Base-by-base conservation (phyloP, 495 filamentous ascomycete species). In the Thozetella sp. region DNA sequence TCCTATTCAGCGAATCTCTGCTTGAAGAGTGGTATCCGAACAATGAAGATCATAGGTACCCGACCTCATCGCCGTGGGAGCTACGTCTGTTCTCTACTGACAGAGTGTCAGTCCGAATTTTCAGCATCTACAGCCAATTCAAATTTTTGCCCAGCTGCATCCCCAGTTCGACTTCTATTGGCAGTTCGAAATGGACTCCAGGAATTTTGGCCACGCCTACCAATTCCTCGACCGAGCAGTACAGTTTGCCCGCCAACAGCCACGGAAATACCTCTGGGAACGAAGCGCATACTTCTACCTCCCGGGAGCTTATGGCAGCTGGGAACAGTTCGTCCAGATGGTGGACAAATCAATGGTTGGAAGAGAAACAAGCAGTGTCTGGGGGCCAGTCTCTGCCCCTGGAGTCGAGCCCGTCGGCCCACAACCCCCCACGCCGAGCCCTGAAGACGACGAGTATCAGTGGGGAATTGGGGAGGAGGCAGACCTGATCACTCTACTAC, bases 391-490 rank as follows among this genome's bases (percentile, higher is more conserved):
- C 1, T 69, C 78, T 2, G 60, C 80, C 1, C 66, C 78, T 1
- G 77, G 78, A 19, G 80, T 91, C 54, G 74, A 72, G 22, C 30
- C 30, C 15, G 30, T 37, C 15, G 30, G 30, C 30, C 30, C 30
- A 15, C 6, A 37, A 37, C 30, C 30, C 6, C 30, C 30, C 30
- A 15, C 15, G 30, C 6, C 6, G 30, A 6, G 6, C 15, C 15
- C 86, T 2, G 76, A 82, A 20, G 65, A 86, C 2, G 90, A 93
- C 68, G 67, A 84, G 27, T 91, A 87, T 67, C 64, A 78, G 54
- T 93, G 90, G 90, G 90, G 90, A 22, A 83, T 90, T 17, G 87
- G 83, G 53, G 90, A 92, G 72, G 87, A 90, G 6, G 90, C 90
- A 22, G 90, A 93, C 65, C 73, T 89, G 58, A 90, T 93, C 61